Percentiles rank a stretch among this genome's conserved stretches.
phyloP scores from a whole-genome alignment of 2,329 filamentous ascomycete species.

The Colletotrichum sojae region DNA sequence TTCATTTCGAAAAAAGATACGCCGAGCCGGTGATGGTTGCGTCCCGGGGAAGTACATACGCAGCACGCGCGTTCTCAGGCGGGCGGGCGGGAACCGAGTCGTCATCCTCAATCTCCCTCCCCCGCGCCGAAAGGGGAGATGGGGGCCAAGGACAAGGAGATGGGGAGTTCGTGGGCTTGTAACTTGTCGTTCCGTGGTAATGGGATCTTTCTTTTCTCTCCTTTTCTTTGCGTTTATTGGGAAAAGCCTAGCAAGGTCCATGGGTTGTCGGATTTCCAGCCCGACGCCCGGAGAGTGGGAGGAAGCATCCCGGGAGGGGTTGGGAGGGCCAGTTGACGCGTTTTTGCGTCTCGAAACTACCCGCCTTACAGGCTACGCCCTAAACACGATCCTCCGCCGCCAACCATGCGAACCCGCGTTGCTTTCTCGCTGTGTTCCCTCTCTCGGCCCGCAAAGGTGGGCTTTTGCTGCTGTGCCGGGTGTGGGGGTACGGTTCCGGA shows the following conservation, averaged over 20 bases:
- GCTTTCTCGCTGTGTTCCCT: neutral
- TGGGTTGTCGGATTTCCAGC: conserved; percentile 1
- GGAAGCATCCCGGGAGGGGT: neutral
- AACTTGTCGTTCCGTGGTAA: neutral
- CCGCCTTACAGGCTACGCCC: too few relatives aligned
- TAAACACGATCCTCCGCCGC: too few relatives aligned
- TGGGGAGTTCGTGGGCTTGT: neutral
- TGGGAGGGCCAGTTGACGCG: neutral
- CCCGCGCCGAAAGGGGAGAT: neutral
- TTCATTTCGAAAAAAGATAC: neutral
- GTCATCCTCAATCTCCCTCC: neutral
- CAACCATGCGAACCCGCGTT: too few relatives aligned
- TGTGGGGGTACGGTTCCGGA: neutral
- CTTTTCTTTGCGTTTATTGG: too few relatives aligned
- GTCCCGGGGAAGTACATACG: neutral
- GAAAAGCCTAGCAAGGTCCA: neutral
- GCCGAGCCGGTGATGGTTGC: neutral
- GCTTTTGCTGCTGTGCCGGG: neutral
- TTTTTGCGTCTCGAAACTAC: neutral
- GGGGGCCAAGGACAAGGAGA: too few relatives aligned
- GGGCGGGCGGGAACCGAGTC: neutral
- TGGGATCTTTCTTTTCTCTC: neutral
- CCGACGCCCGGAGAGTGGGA: conserved; percentile 20
- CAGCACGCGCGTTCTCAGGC: neutral
- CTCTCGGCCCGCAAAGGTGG: neutral